Evolutionary conservation across 805 yeast genomes (phyloP).

Genomic region (Helenozyma rhizophorensis): DNA sequence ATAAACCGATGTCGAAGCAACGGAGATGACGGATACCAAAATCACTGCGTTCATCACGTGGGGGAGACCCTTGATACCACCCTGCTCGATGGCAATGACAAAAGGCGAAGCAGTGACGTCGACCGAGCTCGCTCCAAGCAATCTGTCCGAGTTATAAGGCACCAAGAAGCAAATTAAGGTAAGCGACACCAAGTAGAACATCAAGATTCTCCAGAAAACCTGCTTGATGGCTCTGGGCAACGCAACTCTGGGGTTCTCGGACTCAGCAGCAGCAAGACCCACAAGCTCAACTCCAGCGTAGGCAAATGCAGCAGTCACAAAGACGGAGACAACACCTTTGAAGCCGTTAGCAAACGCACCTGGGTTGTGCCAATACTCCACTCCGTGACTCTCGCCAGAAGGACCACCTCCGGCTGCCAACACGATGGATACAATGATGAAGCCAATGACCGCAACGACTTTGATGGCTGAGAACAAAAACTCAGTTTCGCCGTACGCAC

Average conservation of each 20-base stretch:
- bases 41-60: constrained; percentile 66
- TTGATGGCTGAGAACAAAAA: constrained; percentile 45
- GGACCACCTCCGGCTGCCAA: constrained; percentile 55
- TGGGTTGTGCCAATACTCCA: constrained; percentile 55
- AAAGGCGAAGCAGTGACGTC: constrained; percentile 73
- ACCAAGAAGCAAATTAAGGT: constrained; percentile 61
- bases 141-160: constrained; percentile 47
- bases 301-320: constrained; percentile 74
- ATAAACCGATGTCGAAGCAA: constrained; percentile 69
- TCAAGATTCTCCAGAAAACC: constrained; percentile 75
- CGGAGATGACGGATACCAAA: constrained; percentile 62
- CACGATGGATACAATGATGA: constrained; percentile 44
- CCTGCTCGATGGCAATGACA: constrained; percentile 63
- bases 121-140: constrained; percentile 46
- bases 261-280: constrained; percentile 76
- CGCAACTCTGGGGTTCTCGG: constrained; percentile 60
- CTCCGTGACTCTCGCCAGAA: constrained; percentile 51
- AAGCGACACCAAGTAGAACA: constrained; percentile 62
- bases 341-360: constrained; percentile 67
- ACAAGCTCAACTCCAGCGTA: constrained; percentile 73
- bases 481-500: constrained; percentile 56
- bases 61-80: constrained; percentile 63
- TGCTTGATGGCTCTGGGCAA: constrained; percentile 76
- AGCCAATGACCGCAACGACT: constrained; percentile 45
- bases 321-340: constrained; percentile 69